phyloP scores from a whole-genome alignment of 139 green algal genomes.

The Micractinium conductrix region DNA sequence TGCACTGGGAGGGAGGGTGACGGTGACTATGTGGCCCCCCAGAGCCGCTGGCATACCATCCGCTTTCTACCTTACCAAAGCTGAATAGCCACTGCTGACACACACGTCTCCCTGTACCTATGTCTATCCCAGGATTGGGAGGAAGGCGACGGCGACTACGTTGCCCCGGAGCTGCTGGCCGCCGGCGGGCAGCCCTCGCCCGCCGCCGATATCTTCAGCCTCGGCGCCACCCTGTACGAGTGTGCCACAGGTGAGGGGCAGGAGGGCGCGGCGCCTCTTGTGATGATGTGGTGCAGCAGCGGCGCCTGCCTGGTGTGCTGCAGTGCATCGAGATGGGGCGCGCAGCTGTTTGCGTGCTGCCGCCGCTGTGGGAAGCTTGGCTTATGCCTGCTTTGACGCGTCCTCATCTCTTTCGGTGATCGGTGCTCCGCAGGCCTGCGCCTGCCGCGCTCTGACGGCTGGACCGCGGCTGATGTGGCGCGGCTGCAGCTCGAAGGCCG shows the following conservation, averaged over 20 bases:
- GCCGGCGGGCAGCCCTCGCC: slow-evolving; percentile 41
- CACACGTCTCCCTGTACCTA: no score
- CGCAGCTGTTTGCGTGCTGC: not conserved
- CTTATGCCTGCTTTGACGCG: not conserved
- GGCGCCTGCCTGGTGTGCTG: not conserved
- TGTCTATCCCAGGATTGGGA: slow-evolving; percentile 70
- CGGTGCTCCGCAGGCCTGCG: not conserved
- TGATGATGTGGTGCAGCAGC: no score
- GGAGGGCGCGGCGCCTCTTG: no score
- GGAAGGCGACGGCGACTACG: slow-evolving; percentile 84
- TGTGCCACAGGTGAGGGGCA: slow-evolving; percentile 52
- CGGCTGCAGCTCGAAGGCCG: slow-evolving; percentile 6
- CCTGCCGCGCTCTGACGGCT: slow-evolving; percentile 23
- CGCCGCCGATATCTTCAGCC: slow-evolving; percentile 69
- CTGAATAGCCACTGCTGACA: not conserved
- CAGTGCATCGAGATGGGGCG: not conserved
- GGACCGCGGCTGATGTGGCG: not conserved
- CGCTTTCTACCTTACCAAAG: no score
- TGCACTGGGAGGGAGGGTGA: no score
- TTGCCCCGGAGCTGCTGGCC: slow-evolving; percentile 80
- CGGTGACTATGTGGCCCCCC: no score
- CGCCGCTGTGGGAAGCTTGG: not conserved
- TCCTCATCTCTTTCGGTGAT: not conserved
- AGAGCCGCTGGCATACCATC: no score
- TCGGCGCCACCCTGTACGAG: slow-evolving; percentile 73